These are phyloP conservation scores for Moniliophthora roreri DNA, from an alignment of 1,284 basidiomycete species.

Conservation along the genomic window DNA sequence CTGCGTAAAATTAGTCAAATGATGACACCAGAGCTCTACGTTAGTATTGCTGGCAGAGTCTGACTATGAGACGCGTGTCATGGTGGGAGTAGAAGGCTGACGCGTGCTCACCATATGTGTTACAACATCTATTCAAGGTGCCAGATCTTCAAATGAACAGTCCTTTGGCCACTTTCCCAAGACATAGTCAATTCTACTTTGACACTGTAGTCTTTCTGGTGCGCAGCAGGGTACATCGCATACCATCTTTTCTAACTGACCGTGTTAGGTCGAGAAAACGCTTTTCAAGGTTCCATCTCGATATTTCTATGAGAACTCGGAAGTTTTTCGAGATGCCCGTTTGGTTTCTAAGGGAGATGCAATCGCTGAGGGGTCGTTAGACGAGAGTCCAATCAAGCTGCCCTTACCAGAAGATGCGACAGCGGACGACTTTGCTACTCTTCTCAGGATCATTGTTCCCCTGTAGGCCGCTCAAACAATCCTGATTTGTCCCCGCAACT, in stretches of 20 bases:
- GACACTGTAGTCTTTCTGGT: not conserved
- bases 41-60: too few relatives aligned
- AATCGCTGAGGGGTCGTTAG: not conserved
- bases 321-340: not conserved
- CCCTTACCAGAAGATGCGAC: not conserved
- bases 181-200: not conserved
- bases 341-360: not conserved
- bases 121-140: too few relatives aligned
- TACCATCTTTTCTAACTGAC: not conserved
- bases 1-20: too few relatives aligned
- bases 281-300: slow-evolving; percentile 1
- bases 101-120: too few relatives aligned
- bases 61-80: too few relatives aligned
- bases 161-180: not conserved
- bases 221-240: not conserved
- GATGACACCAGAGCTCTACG: too few relatives aligned
- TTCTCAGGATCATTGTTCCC: not conserved
- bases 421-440: not conserved
- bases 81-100: too few relatives aligned
- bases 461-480: not conserved
- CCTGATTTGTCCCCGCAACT: not conserved
- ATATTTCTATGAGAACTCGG: not conserved
- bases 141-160: too few relatives aligned
- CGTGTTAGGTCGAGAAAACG: not conserved
- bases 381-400: slow-evolving; percentile 1